Evolutionary conservation across 2,329 filamentous ascomycete species (phyloP), one percentile per base, ranked within the genome.

Genomic region (Alternaria longipes): DNA sequence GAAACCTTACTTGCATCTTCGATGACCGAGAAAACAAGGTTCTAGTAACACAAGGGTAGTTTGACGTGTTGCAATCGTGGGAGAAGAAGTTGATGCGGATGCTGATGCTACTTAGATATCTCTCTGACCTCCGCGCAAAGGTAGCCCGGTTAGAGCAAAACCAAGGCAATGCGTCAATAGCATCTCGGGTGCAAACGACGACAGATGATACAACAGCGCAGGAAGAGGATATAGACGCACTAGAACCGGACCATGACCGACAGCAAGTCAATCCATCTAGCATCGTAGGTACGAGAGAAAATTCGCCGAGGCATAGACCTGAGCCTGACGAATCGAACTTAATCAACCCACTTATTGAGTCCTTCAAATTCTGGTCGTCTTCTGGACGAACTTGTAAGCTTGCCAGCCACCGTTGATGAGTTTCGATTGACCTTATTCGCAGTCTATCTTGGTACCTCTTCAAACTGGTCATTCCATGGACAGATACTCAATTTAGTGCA

Each of bases 371-470:
- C 47, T 57, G 65, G 28, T 65, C 72, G 12, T 69, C 70, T n/a
- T 64, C 66, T 26, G 71, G 71, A 45, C 64, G 53, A 30, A 46
- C 63, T 7, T 72, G 70, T 71, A 26, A 54, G 63, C 59, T 30
- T 50, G 9, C 3, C 20, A 54, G 26, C 18, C 24, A 8, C 24
- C 8, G n/a, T 32, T 11, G 4, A 54, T 34, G 51, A 41, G n/a
- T 44, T 36, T 8, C n/a, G 16, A 16, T 24, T 54, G 26, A 54
- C n/a, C 7, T n/a, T 26, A 3, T 20, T 30, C 8, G 5, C 20
- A 85, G 84, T 80, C 56, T 86, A 86, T 59, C 77, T 87, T 8
- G 85, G 84, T 1, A 84, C 83, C 2, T 86, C 84, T 0, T 87
- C 85, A 1, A 87, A 85, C 47, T 87, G 85, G 85, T 84, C 84